Evolutionary conservation across 2,329 filamentous ascomycete species (phyloP).

Genomic region (Apiospora rasikravindrae): DNA sequence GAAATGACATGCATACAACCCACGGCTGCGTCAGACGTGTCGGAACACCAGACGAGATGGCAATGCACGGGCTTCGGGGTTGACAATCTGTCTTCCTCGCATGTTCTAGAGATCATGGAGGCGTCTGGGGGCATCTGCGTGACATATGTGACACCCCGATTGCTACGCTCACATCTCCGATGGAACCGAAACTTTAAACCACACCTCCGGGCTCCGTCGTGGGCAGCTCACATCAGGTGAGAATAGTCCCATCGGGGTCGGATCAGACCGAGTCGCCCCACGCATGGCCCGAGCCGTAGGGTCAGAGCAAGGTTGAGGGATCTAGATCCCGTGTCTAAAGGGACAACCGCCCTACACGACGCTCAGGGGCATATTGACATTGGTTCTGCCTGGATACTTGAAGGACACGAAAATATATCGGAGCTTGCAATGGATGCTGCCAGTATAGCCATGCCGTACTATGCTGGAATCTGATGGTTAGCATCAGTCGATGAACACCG

Average conservation of each 20-base stretch:
- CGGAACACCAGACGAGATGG: background rate
- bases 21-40: background rate
- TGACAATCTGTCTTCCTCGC: background rate
- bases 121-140: background rate
- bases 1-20: background rate
- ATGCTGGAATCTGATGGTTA: background rate
- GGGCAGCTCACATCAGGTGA: background rate
- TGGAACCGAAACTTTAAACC: too few relatives aligned
- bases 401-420: background rate
- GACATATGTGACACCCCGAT: background rate
- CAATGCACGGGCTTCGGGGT: background rate
- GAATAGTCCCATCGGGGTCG: slow-evolving; percentile 1
- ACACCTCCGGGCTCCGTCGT: background rate
- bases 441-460: too few relatives aligned
- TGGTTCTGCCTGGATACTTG: background rate
- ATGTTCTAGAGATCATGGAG: background rate
- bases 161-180: background rate
- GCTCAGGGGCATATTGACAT: background rate
- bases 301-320: background rate
- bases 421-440: background rate
- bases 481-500: background rate
- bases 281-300: background rate
- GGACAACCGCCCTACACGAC: background rate
- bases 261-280: background rate
- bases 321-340: background rate